Percentiles rank a stretch among this genome's conserved stretches.
Evolutionary conservation across 2,329 filamentous ascomycete species (phyloP).

Genomic region (Byssochlamys sp.): DNA sequence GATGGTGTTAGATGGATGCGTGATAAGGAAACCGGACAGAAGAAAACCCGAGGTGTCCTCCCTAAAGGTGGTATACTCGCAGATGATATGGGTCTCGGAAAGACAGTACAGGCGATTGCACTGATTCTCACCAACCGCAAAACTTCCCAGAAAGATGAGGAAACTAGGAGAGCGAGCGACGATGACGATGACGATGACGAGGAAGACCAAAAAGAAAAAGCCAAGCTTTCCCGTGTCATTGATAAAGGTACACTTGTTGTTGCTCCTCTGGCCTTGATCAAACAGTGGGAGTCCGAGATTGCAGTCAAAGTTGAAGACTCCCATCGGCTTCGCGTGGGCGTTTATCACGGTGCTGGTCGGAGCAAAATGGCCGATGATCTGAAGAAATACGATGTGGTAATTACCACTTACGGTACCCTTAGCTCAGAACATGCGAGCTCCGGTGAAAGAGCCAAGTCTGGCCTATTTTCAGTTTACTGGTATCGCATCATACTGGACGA

Average conservation of each 20-base stretch:
- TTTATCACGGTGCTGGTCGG: constrained; percentile 81
- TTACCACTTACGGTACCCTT: constrained; percentile 92
- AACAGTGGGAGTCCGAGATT: constrained; percentile 94
- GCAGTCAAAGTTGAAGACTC: constrained; percentile 64
- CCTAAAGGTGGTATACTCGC: constrained; percentile 91
- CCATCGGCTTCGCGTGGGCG: constrained; percentile 66
- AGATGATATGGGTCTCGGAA: constrained; percentile 91
- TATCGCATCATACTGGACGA: constrained; percentile 92
- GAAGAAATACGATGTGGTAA: constrained; percentile 81
- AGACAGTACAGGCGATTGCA: constrained; percentile 88
- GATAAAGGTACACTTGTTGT: constrained; percentile 81
- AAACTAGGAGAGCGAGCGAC: constrained; percentile 37
- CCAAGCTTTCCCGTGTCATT: constrained; percentile 58
- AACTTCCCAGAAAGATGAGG: constrained; percentile 40
- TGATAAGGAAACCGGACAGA: constrained; percentile 75
- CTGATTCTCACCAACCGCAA: constrained; percentile 76
- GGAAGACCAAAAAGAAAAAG: constrained; percentile 37
- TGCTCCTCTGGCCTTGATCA: constrained; percentile 83
- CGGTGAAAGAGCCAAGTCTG: constrained; percentile 55
- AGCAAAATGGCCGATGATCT: constrained; percentile 70
- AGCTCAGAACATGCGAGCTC: constrained; percentile 77
- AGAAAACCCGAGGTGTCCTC: constrained; percentile 66
- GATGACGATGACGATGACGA: constrained; percentile 40
- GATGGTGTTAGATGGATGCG: constrained; percentile 93
- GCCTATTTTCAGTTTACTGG: constrained; percentile 87